Evolutionary conservation across 257 asterid species (phyloP), one percentile per base, ranked within the genome.

Genomic region (Penstemon eatonii): DNA sequence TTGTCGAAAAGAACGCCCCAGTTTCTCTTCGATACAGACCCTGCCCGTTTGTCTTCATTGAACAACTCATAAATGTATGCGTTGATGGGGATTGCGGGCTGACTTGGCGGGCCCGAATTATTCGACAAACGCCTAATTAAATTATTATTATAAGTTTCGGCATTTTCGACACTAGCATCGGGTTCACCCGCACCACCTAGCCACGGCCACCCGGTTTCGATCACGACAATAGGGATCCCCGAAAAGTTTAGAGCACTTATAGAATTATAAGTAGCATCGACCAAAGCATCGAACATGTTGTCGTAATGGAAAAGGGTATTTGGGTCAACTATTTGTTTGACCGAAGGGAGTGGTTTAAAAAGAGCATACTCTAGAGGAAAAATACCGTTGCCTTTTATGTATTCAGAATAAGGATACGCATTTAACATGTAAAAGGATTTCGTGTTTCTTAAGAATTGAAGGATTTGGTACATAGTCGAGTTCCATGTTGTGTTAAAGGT

Each of bases 161-260:
- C 93, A 61, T 91, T 87, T 59, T 65, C 69, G 8, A 60, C 4
- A 0, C 90, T 82, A 7, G 97, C 96, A 66, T 85, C 88, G 0
- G 92, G 89, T 66, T 91, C 97, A 0, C 66, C 81, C 15, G 85
- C 58, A 38, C 87, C 88, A 0, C 97, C 97, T 25, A 73, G 54
- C 80, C 81, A 91, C 0, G 97, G 97, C 97, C 97, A 91, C 4
- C 97, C 97, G 0, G 97, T 86, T 76, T 91, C 97, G 0, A 95
- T 87, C 57, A 89, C 97, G 10, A 89, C 86, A 8, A 91, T 70
- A 0, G 93, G 93, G 74, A 91, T 87, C 3, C 81, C 85, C 0
- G 96, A 81, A 40, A 91, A 78, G 68, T 87, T 85, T 72, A 85
- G 78, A 60, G 84, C 76, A 51, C 88, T 78, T n/a, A 91, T 89